Percentiles rank a stretch among this genome's conserved stretches.
phyloP scores from a whole-genome alignment of 768 basidiomycete genomes.

The Hebeloma cylindrosporum region DNA sequence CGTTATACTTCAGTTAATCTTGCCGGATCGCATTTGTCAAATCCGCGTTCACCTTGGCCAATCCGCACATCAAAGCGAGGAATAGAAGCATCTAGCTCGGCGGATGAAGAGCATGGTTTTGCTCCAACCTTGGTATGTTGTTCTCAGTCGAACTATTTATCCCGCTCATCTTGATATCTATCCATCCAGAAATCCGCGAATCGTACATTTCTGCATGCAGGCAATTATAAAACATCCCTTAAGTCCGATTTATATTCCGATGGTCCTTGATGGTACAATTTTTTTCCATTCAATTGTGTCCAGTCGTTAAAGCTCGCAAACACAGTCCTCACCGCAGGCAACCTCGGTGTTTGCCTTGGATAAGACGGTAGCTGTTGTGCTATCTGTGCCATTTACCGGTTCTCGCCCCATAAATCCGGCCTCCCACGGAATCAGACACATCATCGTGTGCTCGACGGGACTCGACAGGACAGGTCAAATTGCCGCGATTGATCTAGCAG shows the following conservation, averaged over 20 bases:
- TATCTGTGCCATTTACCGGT: not conserved
- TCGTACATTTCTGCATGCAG: not conserved
- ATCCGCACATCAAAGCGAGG: constrained; percentile 15
- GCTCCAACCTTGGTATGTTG: constrained; percentile 9
- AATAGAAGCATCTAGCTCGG: constrained; percentile 7
- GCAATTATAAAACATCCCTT: not conserved
- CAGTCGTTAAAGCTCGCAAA: not conserved
- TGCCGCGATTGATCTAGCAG: constrained; percentile 21
- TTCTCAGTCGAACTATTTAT: constrained; percentile 8
- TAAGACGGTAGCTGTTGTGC: constrained; percentile 10
- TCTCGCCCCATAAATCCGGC: constrained; percentile 7
- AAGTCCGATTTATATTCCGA: not conserved
- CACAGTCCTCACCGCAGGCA: not conserved
- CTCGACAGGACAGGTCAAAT: constrained; percentile 17
- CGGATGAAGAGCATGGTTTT: constrained; percentile 5
- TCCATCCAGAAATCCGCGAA: not conserved
- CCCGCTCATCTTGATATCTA: not conserved
- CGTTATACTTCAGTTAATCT: constrained; percentile 14
- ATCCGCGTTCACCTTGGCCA: not conserved
- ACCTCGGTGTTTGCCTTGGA: constrained; percentile 9
- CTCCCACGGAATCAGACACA: not conserved
- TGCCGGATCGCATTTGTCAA: constrained; percentile 17
- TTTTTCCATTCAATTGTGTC: too few relatives aligned
- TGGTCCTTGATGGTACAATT: not conserved
- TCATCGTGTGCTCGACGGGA: not conserved